Evolutionary conservation across 2,329 filamentous ascomycete genomes (phyloP).

Genomic region (Westerdykella aurantiaca): DNA sequence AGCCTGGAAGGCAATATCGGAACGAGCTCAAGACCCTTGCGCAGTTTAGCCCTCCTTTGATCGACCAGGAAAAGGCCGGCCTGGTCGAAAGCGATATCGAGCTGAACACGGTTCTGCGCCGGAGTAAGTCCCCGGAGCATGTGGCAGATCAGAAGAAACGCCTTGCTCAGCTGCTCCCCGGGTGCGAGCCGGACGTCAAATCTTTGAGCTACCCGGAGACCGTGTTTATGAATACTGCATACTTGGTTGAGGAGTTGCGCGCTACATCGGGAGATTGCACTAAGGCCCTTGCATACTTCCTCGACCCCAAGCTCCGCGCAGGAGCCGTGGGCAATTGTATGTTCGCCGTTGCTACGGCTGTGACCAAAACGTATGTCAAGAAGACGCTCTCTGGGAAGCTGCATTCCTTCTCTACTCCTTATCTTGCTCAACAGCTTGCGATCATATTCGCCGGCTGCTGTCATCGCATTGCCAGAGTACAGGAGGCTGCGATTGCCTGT

Average conservation of each 20-base stretch:
- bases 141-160: constrained; percentile 74
- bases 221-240: constrained; percentile 85
- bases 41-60: constrained; percentile 76
- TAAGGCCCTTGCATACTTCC: constrained; percentile 82
- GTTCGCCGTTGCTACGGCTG: constrained; percentile 58
- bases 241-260: constrained; percentile 82
- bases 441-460: constrained; percentile 83
- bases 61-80: constrained; percentile 82
- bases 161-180: constrained; percentile 67
- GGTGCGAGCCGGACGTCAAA: constrained; percentile 71
- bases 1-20: constrained; percentile 64
- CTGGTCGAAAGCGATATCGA: constrained; percentile 95
- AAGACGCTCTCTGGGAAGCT: constrained; percentile 67
- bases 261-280: constrained; percentile 86
- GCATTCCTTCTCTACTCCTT: constrained; percentile 80
- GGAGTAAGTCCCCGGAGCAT: constrained; percentile 75
- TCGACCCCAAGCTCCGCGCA: constrained; percentile 74
- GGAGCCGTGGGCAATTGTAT: constrained; percentile 59
- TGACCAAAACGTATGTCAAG: constrained; percentile 72
- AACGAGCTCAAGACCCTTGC: constrained; percentile 79
- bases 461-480: constrained; percentile 86
- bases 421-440: constrained; percentile 82
- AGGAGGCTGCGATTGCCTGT: constrained; percentile 75
- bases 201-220: constrained; percentile 81
- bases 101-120: constrained; percentile 83